A percentile compares a stretch with the other conserved stretches of the same genome.
phyloP scores from a whole-genome alignment of 495 filamentous ascomycete species.

The Immersiella caudata region DNA sequence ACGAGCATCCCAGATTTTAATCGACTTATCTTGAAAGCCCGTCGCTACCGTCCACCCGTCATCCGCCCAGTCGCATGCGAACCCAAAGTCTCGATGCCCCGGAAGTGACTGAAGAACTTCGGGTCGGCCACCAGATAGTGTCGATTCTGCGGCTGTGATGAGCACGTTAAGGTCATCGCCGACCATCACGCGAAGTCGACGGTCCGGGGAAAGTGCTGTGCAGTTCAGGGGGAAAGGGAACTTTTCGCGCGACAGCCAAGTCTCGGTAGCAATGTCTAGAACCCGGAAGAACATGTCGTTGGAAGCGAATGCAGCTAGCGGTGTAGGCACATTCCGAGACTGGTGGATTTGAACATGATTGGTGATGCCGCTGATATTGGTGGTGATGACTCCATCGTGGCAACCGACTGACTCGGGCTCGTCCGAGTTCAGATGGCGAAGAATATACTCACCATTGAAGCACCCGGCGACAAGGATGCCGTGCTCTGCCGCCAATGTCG shows the following conservation, averaged over 20 bases:
- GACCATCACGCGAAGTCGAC: constrained; percentile 78
- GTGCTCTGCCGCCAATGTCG: constrained; percentile 68
- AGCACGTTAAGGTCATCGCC: constrained; percentile 51
- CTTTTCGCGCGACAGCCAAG: constrained; percentile 60
- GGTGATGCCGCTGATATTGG: constrained; percentile 73
- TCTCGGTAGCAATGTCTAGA: constrained; percentile 71
- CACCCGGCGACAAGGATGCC: constrained; percentile 77
- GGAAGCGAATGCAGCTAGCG: constrained; percentile 76
- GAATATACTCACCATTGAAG: constrained; percentile 79
- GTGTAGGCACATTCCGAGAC: constrained; percentile 60
- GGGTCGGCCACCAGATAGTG: constrained; percentile 32
- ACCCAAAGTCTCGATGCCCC: constrained; percentile 80
- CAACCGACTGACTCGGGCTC: constrained; percentile 43
- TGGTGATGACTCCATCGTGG: constrained; percentile 67
- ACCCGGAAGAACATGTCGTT: constrained; percentile 80
- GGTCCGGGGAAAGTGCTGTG: constrained; percentile 76
- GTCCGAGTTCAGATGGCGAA: constrained; percentile 57
- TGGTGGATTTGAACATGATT: constrained; percentile 79
- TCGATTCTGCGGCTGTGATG: constrained; percentile 53
- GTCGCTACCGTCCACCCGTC: constrained; percentile 89
- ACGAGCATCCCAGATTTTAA: constrained; percentile 86
- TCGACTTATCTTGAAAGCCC: constrained; percentile 82
- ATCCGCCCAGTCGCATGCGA: constrained; percentile 89
- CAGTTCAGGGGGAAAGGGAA: constrained; percentile 80
- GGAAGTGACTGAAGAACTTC: constrained; percentile 56